phyloP scores from a whole-genome alignment of 192 early-diverging fungal genomes.

The Linnemannia schmuckeri region DNA sequence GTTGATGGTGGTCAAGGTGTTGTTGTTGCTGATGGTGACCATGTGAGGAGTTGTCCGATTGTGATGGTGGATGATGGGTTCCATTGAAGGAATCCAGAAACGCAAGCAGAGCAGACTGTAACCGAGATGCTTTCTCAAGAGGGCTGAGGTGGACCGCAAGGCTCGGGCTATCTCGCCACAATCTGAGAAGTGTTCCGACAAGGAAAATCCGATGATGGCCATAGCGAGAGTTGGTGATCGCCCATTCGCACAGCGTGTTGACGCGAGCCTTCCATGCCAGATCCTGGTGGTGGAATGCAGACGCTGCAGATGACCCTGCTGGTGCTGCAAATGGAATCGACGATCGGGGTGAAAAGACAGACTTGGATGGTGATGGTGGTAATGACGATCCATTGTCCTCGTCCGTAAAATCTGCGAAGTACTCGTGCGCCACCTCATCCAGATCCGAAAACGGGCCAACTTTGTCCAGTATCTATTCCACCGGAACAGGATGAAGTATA shows the following conservation, averaged over 20 bases:
- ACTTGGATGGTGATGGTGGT: slow-evolving; percentile 31
- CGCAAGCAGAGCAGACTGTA: slow-evolving; percentile 64
- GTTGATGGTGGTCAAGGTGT: slow-evolving; percentile 15
- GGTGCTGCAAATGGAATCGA: not conserved
- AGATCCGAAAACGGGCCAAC: slow-evolving; percentile 30
- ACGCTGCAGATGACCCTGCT: not conserved
- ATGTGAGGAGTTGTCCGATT: not conserved
- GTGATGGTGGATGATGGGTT: not conserved
- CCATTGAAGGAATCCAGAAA: slow-evolving; percentile 65
- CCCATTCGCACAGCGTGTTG: slow-evolving; percentile 67
- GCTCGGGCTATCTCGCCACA: slow-evolving; percentile 53
- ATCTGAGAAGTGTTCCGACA: slow-evolving; percentile 56
- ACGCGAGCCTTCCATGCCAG: slow-evolving; percentile 38
- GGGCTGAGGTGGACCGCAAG: slow-evolving; percentile 20
- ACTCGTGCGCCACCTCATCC: slow-evolving; percentile 30
- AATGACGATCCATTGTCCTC: slow-evolving; percentile 9
- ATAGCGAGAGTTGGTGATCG: slow-evolving; percentile 56
- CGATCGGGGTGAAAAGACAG: slow-evolving; percentile 5
- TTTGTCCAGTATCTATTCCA: slow-evolving; percentile 51
- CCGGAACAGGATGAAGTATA: not conserved
- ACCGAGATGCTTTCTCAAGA: slow-evolving; percentile 28
- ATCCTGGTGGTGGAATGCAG: slow-evolving; percentile 16
- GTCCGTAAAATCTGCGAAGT: slow-evolving; percentile 34
- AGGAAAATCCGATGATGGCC: slow-evolving; percentile 65
- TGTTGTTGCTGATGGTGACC: slow-evolving; percentile 7